Evolutionary conservation across 768 basidiomycete genomes (phyloP).

Genomic region (Aureoboletus auriporus): DNA sequence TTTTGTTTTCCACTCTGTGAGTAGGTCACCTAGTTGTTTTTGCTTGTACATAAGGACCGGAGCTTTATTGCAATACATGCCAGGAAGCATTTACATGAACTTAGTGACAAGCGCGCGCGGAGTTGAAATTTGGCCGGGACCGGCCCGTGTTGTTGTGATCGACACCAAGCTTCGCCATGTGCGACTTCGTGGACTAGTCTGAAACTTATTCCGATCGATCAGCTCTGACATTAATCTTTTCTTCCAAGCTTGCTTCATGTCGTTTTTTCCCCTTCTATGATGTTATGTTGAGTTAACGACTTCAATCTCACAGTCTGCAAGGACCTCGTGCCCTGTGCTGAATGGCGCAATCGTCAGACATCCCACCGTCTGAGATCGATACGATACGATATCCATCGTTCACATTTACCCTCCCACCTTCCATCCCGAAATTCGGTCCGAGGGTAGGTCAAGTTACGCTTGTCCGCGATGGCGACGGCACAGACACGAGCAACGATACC

Average conservation of each 20-base stretch:
- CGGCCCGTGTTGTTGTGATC: conserved; percentile 2
- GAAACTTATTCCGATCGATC: neutral
- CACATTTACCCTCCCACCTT: conserved; percentile 11
- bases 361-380: neutral
- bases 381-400: conserved; percentile 11
- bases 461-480: conserved; percentile 5
- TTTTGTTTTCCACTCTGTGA: neutral
- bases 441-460: conserved; percentile 22
- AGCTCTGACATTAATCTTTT: neutral
- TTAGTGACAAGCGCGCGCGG: conserved; percentile 9
- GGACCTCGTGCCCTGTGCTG: too few species aligned
- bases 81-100: neutral
- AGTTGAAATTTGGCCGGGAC: conserved; percentile 5
- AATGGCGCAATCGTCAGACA: conserved; percentile 7
- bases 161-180: conserved; percentile 1
- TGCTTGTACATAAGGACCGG: neutral
- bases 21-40: neutral
- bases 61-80: neutral
- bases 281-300: neutral
- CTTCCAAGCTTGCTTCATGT: too few species aligned
- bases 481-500: neutral
- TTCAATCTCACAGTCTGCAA: neutral
- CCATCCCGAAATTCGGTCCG: conserved; percentile 20
- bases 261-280: too few species aligned
- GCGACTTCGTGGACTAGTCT: neutral